Base-by-base conservation (phyloP, 106 monocot genomes). In the Allium cepa region DNA sequence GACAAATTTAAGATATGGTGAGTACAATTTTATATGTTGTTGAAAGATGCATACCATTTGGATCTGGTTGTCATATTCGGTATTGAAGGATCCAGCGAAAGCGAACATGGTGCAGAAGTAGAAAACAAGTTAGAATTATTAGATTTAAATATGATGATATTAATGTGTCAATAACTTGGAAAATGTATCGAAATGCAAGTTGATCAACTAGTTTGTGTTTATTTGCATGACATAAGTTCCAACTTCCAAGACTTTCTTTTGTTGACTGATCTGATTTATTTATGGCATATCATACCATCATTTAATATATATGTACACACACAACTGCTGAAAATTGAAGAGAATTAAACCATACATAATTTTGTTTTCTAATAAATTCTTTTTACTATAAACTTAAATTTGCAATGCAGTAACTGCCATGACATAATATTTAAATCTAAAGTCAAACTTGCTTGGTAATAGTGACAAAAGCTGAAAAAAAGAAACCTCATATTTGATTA, bases 31-130 rank as follows among this genome's bases (percentile, higher is more conserved):
- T 14, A 47, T 51, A 49, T 26, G 18, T 66, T 15, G 50, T 17
- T 11, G 13, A 4, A 45, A 11, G 7, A 45, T 27, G 36, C 78
- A 15, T 80, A 83, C 83, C 80, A 78, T 87, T 80, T 45, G 87
- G 83, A 73, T 87, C 83, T 83, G 79, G 79, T 57, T 51, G n/a
- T n/a, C 51, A 50, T 49, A 47, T 18, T 46, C 57, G 18, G 36
- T 36, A 57, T 53, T 17, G 3, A 73, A 50, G 50, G 45, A 55
- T 53, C 15, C 56, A 50, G 59, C 26, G 63, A 61, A n/a, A 60
- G 26, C 55, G 7, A 64, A 69, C 1, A 62, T 12, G 53, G n/a
- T 56, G 17, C 49, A 36, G 36, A 36, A 36, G 36, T 36, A 36
- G 36, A 36, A 36, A 15, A 68, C 15, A 53, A 62, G 52, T 72